Percentiles rank a stretch among this genome's conserved stretches.
These are phyloP conservation scores for Fraxinus paxiana DNA, from an alignment of 305 asterid genomes.

Conservation along the genomic window DNA sequence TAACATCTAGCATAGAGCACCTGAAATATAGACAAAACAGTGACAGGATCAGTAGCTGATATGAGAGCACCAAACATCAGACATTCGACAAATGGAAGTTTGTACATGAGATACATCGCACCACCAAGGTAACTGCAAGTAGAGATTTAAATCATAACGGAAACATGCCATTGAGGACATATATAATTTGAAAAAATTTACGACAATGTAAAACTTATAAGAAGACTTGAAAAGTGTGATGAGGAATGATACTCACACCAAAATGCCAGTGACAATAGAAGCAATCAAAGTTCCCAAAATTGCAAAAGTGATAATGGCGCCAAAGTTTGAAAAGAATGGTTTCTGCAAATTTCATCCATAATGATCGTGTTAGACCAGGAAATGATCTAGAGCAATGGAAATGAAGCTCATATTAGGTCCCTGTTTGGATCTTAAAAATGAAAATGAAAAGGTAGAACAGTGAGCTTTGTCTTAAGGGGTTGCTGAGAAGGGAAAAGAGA, in stretches of 20 bases:
- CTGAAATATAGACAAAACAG: slow-evolving; percentile 95
- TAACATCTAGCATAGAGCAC: slow-evolving; percentile 28
- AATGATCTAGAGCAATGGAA: not conserved
- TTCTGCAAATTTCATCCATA: slow-evolving; percentile 57
- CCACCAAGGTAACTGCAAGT: slow-evolving; percentile 86
- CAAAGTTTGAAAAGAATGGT: slow-evolving; percentile 95
- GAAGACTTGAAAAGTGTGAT: slow-evolving; percentile 18
- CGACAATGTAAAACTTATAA: not conserved
- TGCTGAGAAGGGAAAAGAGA: not conserved
- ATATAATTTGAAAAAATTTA: not conserved
- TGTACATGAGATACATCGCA: slow-evolving; percentile 68
- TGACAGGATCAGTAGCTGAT: slow-evolving; percentile 97
- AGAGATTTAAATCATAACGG: slow-evolving; percentile 13
- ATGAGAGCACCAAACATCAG: slow-evolving; percentile 98
- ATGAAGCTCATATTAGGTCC: not conserved
- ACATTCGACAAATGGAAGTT: slow-evolving; percentile 87
- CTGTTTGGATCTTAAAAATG: not conserved
- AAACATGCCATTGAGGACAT: slow-evolving; percentile 13
- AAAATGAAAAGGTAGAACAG: not conserved
- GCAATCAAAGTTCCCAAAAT: slow-evolving; percentile 84
- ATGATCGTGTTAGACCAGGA: slow-evolving; percentile 3
- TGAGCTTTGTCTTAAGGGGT: slow-evolving; percentile 3
- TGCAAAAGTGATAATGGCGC: slow-evolving; percentile 91
- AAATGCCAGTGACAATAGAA: slow-evolving; percentile 81
- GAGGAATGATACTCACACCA: slow-evolving; percentile 69